Base-by-base conservation (phyloP, 768 basidiomycete genomes). In the Dioszegia aurantiaca region DNA sequence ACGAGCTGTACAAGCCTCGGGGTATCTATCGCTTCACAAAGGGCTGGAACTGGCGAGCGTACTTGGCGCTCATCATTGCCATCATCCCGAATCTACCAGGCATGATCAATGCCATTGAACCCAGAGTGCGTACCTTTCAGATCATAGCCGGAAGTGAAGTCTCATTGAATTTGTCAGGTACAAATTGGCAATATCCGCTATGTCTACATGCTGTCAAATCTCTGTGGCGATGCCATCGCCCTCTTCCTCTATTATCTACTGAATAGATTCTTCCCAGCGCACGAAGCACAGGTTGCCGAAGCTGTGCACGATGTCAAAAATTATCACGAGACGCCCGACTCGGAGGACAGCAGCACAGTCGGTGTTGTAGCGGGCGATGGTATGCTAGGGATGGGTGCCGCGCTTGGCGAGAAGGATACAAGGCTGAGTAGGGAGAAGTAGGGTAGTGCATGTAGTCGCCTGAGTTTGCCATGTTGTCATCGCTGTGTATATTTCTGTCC, bases 81-180 rank as follows among this genome's bases (percentile, higher is more conserved):
- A 48, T 75, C 27, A 69, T 65, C 11, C 69, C 68, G 1, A 75
- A 75, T 56, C 40, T 73, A 2, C 72, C 72, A 1, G 69, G 64
- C 2, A 68, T 75, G 67, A 62, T 67, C 43, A 70, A 69, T 47
- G 70, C 70, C 28, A 67, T 75, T 60, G 52, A 66, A 43, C 31
- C 53, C 2, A 56, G 43, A 9, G 59, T 49, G 19, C 60, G 14
- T 39, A n/a, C 3, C 65, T 21, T 64, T 31, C 62, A 33, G 33
- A 6, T 33, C 33, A 33, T 6, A 33, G 33, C 33, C 14, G 33
- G n/a, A n/a, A n/a, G n/a, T n/a, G n/a, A n/a, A n/a, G n/a, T n/a
- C n/a, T n/a, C n/a, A n/a, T n/a, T n/a, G n/a, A n/a, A 49, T 21
- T 26, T 30, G 33, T 33, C 33, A 49, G 48, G 48, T 54, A 47